Percentiles rank a stretch among this genome's conserved stretches.
These are phyloP conservation scores for Aspergillus oerlinghausenensis DNA, from an alignment of 2,329 filamentous ascomycete genomes.

Conservation along the genomic window DNA sequence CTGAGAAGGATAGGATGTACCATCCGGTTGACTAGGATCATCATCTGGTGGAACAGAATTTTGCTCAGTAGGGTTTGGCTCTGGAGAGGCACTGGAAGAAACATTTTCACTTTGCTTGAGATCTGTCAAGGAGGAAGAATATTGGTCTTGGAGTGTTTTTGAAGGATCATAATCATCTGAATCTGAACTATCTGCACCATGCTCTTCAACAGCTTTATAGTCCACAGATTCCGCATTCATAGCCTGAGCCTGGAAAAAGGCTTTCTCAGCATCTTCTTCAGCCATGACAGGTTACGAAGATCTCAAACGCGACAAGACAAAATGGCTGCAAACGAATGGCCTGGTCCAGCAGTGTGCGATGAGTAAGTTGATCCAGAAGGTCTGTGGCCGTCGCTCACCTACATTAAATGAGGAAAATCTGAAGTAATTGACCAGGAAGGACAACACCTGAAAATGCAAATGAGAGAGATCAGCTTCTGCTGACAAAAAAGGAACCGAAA, in stretches of 20 bases:
- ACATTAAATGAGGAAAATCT: neutral
- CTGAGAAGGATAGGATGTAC: conserved; percentile 26
- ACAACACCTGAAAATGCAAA: neutral
- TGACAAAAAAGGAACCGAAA: neutral
- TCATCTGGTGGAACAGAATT: conserved; percentile 21
- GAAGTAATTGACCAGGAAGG: neutral
- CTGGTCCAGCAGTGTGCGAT: conserved; percentile 3
- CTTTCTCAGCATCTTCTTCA: conserved; percentile 50
- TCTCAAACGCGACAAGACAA: conserved; percentile 11
- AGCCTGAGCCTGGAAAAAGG: conserved; percentile 49
- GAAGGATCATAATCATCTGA: conserved; percentile 54
- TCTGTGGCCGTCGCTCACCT: neutral
- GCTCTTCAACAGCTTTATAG: conserved; percentile 46
- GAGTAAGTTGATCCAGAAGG: neutral
- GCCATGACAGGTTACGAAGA: conserved; percentile 38
- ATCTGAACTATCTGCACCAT: conserved; percentile 50
- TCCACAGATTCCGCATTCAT: conserved; percentile 37
- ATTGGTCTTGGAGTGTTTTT: conserved; percentile 43
- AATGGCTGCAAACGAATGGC: neutral
- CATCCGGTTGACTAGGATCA: conserved; percentile 25
- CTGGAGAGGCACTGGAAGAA: conserved; percentile 20
- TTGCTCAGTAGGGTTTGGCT: conserved; percentile 19
- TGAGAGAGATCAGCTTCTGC: neutral
- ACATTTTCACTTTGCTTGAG: conserved; percentile 27
- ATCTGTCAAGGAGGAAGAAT: conserved; percentile 29